Evolutionary conservation across 768 basidiomycete species (phyloP).

Genomic region (Boletus edulis): DNA sequence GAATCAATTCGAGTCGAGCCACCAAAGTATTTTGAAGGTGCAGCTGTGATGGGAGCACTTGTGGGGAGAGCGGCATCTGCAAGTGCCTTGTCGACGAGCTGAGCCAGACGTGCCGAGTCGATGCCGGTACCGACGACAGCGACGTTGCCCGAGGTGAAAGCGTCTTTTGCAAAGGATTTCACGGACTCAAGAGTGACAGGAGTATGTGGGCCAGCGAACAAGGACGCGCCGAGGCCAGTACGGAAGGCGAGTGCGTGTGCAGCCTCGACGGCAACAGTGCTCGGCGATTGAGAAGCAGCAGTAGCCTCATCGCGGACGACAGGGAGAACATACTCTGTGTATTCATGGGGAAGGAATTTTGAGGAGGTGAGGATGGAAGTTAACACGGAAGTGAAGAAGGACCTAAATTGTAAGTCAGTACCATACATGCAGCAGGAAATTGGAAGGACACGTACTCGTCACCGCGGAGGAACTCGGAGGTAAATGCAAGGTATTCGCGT

Average conservation of each 20-base stretch:
- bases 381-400: constrained; percentile 88
- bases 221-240: constrained; percentile 84
- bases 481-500: constrained; percentile 91
- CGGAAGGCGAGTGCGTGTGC: constrained; percentile 94
- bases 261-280: constrained; percentile 73
- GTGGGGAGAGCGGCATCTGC: constrained; percentile 34
- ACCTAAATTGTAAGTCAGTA: constrained; percentile 42
- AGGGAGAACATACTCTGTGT: constrained; percentile 69
- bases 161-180: constrained; percentile 66
- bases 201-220: constrained; percentile 75
- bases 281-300: constrained; percentile 57
- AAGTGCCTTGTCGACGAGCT: constrained; percentile 72
- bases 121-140: constrained; percentile 89
- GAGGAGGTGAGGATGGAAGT: constrained; percentile 80
- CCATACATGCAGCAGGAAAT: neutral
- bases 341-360: constrained; percentile 78
- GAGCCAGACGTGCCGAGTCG: constrained; percentile 61
- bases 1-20: constrained; percentile 78
- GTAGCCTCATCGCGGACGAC: constrained; percentile 68
- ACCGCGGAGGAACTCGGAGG: constrained; percentile 91
- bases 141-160: constrained; percentile 77
- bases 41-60: constrained; percentile 30
- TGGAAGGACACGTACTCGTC: constrained; percentile 78
- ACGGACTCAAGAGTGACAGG: constrained; percentile 68
- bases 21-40: constrained; percentile 62